Evolutionary conservation across 345 rosid species (phyloP).

Genomic region (Citrus inodora): DNA sequence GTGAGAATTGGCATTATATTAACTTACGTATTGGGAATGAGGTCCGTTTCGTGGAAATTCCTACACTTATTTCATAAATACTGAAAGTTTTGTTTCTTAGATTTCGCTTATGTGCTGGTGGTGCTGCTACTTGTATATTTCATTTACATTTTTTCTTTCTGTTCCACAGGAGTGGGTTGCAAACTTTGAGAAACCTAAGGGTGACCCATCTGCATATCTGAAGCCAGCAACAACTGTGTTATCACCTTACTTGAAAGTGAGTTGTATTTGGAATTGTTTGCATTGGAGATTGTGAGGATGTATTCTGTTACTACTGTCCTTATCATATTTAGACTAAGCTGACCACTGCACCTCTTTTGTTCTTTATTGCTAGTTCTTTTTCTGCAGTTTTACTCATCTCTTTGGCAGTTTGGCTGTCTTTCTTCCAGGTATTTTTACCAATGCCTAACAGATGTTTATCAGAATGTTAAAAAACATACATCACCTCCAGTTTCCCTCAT

Average conservation of each 20-base stretch:
- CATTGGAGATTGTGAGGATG: background rate
- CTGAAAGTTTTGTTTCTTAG: background rate
- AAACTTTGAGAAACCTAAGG: conserved; percentile 94
- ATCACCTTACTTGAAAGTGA: conserved; percentile 93
- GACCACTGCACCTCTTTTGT: background rate
- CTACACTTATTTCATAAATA: background rate
- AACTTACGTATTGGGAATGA: background rate
- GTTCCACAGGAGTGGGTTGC: conserved; percentile 80
- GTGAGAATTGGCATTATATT: background rate
- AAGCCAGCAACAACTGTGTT: conserved; percentile 88
- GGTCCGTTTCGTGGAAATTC: background rate
- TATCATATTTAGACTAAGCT: conserved; percentile 2
- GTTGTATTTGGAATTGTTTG: conserved; percentile 18
- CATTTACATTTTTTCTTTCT: background rate
- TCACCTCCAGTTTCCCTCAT: conserved; percentile 93
- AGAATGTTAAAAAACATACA: conserved; percentile 61
- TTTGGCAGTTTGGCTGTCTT: conserved; percentile 91
- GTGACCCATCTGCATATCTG: conserved; percentile 79
- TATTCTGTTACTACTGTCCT: background rate
- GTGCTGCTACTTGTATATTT: background rate
- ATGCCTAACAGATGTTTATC: conserved; percentile 60
- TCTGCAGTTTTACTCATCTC: conserved; percentile 14
- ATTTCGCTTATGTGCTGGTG: too few species aligned
- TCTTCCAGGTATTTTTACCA: conserved; percentile 95
- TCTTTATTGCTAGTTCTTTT: background rate